Conservation (phyloP, 768 basidiomycete species). For the Grammothele lineata region DNA sequence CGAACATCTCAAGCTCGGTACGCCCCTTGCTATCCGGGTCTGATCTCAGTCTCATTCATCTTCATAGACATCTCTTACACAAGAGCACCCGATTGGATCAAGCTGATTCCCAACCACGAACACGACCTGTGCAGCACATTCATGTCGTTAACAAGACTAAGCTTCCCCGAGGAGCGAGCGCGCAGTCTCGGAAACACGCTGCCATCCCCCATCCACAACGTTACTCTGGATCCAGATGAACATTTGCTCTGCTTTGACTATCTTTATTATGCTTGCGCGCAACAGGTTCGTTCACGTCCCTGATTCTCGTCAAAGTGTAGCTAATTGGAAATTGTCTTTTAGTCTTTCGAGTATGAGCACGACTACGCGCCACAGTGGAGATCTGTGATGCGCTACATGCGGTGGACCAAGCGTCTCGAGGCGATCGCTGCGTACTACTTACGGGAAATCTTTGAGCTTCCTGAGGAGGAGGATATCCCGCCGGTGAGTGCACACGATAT, state of each 20-base stretch:
- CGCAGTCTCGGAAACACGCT: constrained; percentile 20
- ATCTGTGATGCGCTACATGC: constrained; percentile 29
- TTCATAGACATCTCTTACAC: constrained; percentile 34
- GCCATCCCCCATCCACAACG: constrained; percentile 24
- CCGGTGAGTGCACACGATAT: constrained; percentile 23
- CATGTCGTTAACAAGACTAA: constrained; percentile 29
- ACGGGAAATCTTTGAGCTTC: constrained; percentile 24
- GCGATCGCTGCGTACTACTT: constrained; percentile 28
- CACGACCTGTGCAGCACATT: constrained; percentile 31
- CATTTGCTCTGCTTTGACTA: constrained; percentile 39
- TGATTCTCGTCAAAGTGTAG: not conserved
- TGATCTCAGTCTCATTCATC: too few relatives aligned
- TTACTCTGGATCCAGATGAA: constrained; percentile 30
- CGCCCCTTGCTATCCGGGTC: too few relatives aligned
- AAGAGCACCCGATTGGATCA: constrained; percentile 27
- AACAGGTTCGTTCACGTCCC: constrained; percentile 15
- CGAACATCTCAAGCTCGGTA: constrained; percentile 27
- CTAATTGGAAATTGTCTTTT: not conserved
- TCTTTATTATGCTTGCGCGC: constrained; percentile 34
- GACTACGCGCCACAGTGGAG: constrained; percentile 34
- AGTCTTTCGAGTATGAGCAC: constrained; percentile 28
- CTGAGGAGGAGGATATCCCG: constrained; percentile 25
- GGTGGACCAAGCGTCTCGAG: constrained; percentile 30
- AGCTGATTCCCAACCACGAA: constrained; percentile 27
- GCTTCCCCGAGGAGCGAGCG: constrained; percentile 29